Conservation (phyloP, 2,329 filamentous ascomycete genomes). For the Stagonosporopsis cucurbitacearum region DNA sequence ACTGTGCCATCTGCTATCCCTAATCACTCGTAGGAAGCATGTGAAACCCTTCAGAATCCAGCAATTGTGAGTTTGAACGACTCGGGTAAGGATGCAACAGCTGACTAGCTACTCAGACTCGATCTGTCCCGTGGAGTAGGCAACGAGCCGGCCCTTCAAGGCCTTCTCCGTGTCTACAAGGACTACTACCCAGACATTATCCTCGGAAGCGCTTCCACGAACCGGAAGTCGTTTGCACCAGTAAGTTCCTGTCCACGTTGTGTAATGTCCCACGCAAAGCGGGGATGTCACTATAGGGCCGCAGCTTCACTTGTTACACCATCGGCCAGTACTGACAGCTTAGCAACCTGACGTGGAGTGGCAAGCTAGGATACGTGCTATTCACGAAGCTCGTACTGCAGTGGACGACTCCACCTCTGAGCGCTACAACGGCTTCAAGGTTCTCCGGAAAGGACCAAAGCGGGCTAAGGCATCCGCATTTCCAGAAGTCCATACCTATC, state of each 20-base stretch:
- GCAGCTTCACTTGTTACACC: slow-evolving; percentile 25
- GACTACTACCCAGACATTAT: slow-evolving; percentile 92
- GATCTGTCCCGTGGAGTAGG: slow-evolving; percentile 56
- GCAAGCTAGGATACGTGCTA: slow-evolving; percentile 69
- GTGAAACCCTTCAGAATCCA: slow-evolving; percentile 86
- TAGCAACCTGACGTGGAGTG: slow-evolving; percentile 77
- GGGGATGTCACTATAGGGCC: slow-evolving; percentile 22
- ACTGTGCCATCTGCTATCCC: slow-evolving; percentile 77
- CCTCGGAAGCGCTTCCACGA: slow-evolving; percentile 67
- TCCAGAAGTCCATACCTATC: slow-evolving; percentile 75
- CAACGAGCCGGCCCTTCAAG: slow-evolving; percentile 76
- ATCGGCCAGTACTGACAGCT: slow-evolving; percentile 30
- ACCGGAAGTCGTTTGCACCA: slow-evolving; percentile 47
- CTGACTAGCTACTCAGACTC: slow-evolving; percentile 48
- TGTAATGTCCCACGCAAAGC: slow-evolving; percentile 13
- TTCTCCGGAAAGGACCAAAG: slow-evolving; percentile 61
- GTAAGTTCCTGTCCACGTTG: slow-evolving; percentile 40
- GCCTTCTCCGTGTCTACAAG: slow-evolving; percentile 81
- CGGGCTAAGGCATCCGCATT: slow-evolving; percentile 59
- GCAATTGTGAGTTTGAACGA: slow-evolving; percentile 55
- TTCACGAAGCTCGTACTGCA: slow-evolving; percentile 65
- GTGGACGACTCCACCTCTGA: slow-evolving; percentile 48
- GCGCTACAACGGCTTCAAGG: slow-evolving; percentile 66
- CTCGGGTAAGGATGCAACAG: neutral
- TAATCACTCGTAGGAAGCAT: slow-evolving; percentile 81